phyloP scores from a whole-genome alignment of 257 asterid genomes.

The Scutellaria minor region DNA sequence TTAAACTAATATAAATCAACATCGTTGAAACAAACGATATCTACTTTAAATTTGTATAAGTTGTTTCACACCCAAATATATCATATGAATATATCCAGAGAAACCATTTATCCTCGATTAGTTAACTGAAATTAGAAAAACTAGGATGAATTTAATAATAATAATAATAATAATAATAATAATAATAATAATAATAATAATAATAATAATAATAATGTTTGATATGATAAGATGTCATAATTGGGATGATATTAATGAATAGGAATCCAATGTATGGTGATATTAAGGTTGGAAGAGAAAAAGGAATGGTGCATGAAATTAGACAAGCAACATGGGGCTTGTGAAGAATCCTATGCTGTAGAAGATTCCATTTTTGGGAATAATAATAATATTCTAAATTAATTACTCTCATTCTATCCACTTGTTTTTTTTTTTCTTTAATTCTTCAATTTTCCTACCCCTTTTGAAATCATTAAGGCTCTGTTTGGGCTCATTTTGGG shows the following conservation, averaged over 20 bases:
- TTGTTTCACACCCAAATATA: no score
- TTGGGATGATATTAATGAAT: constrained; percentile 35
- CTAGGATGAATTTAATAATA: no score
- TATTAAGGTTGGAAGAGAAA: constrained; percentile 11
- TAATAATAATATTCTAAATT: constrained; percentile 2
- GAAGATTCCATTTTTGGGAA: constrained; percentile 31
- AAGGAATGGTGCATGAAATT: constrained; percentile 6
- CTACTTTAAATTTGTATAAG: no score
- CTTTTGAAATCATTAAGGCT: constrained; percentile 1
- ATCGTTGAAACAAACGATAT: no score
- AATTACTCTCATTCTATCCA: neutral
- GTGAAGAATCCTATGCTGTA: constrained; percentile 33
- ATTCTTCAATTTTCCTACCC: neutral
- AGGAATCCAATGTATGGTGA: constrained; percentile 39
- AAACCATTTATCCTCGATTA: no score
- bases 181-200: no score
- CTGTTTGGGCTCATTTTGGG: neutral
- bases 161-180: no score
- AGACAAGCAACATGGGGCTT: constrained; percentile 35
- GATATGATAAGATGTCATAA: constrained; percentile 14
- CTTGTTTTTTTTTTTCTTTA: no score
- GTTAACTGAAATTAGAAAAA: no score
- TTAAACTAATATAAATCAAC: no score
- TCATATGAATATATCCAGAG: no score
- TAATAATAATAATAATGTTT: no score